Evolutionary conservation across 2,329 filamentous ascomycete genomes (phyloP), one percentile per base, ranked within the genome.

Genomic region (Diplodia seriata): DNA sequence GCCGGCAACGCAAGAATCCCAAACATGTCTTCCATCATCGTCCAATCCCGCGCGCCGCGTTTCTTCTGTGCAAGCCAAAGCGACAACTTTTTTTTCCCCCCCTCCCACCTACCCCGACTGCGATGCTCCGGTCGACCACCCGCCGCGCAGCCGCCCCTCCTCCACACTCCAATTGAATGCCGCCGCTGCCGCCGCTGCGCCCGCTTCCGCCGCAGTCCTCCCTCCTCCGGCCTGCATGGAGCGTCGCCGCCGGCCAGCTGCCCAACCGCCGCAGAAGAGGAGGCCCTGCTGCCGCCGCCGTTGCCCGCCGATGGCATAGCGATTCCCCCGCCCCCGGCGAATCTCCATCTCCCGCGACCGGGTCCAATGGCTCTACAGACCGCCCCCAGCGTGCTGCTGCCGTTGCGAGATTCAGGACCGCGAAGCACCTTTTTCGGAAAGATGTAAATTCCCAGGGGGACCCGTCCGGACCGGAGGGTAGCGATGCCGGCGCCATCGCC

Each of bases 201-300:
- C 74, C 78, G 49, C 73, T 77, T 69, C 79, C 76, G 75, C 76
- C 79, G 76, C 79, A 79, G 76, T 80, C 79, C 43, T 47, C n/a
- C 76, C 77, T 81, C 76, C 77, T 81, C 73, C 75, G 79, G 72
- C 76, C 79, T 73, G 72, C 74, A 75, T 80, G 80, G 80, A 78
- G 26, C 57, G 57, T 57, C 43, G 43, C n/a, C 18, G 43, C n/a
- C 18, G 8, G 50, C 18, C 56, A 53, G 55, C 29, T 47, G 33
- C 9, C 18, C 18, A 8, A n/a, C 43, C 18, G 18, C 9, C 23
- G 66, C 66, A 64, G 79, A 79, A 71, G 77, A 79, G 71, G 77
- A 33, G 6, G 5, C 31, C 31, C 31, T 38, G 5, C 51, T 29
- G 12, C 33, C 40, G 62, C 59, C 51, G 53, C 31, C 26, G 43